Percentiles rank a stretch among this genome's conserved stretches.
These are phyloP conservation scores for Penicillium sp. DNA, from an alignment of 2,329 filamentous ascomycete species.

Conservation along the genomic window DNA sequence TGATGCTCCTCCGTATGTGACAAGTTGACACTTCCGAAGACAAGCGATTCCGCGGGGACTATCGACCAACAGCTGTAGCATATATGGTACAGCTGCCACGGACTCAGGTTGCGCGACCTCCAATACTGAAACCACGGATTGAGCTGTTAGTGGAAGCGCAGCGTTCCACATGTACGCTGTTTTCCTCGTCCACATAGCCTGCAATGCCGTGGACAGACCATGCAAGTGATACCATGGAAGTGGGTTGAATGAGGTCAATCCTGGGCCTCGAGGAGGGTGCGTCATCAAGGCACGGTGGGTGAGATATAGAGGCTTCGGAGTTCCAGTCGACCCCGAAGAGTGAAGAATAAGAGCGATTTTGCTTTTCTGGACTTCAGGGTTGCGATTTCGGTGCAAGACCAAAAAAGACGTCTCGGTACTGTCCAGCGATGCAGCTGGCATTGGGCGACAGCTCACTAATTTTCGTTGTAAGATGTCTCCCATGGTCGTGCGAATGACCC, in stretches of 20 bases:
- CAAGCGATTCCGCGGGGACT: slow-evolving; percentile 39
- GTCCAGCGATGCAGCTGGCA: slow-evolving; percentile 16
- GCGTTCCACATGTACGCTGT: slow-evolving; percentile 49
- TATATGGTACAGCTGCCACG: slow-evolving; percentile 48
- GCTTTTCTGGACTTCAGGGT: slow-evolving; percentile 31
- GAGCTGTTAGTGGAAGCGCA: slow-evolving; percentile 44
- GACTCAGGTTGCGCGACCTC: slow-evolving; percentile 44
- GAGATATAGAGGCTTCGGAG: slow-evolving; percentile 51
- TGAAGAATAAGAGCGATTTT: slow-evolving; percentile 50
- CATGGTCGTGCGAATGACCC: slow-evolving; percentile 38
- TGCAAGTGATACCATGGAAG: slow-evolving; percentile 53
- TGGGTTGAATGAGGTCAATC: slow-evolving; percentile 48
- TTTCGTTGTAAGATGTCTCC: slow-evolving; percentile 31
- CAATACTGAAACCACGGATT: slow-evolving; percentile 40
- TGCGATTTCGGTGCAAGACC: slow-evolving; percentile 22
- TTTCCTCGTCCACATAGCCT: slow-evolving; percentile 51
- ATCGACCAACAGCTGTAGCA: slow-evolving; percentile 47
- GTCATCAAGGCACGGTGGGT: slow-evolving; percentile 47
- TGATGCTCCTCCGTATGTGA: slow-evolving; percentile 47
- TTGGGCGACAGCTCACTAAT: slow-evolving; percentile 30
- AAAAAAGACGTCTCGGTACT: slow-evolving; percentile 18
- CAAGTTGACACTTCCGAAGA: slow-evolving; percentile 43
- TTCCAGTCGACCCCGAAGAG: slow-evolving; percentile 55
- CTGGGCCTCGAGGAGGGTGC: slow-evolving; percentile 40
- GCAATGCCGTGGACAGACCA: slow-evolving; percentile 47